phyloP scores from a whole-genome alignment of 73 alveolate species.

The Tetrahymena borealis region DNA sequence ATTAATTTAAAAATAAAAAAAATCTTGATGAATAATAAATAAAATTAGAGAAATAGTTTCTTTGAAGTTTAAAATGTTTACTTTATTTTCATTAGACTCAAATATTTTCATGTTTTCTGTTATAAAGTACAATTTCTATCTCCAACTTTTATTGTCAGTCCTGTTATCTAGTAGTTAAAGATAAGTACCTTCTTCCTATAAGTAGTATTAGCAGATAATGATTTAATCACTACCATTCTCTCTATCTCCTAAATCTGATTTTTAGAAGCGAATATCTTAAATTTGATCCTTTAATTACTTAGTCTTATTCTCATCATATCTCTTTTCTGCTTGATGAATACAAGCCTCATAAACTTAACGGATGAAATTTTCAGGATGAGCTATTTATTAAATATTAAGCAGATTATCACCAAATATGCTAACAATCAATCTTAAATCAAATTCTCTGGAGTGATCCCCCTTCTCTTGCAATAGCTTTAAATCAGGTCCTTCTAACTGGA shows the following conservation, averaged over 20 bases:
- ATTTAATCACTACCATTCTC: background rate
- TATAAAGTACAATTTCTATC: background rate
- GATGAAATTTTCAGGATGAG: background rate
- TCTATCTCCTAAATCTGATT: background rate
- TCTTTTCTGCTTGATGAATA: background rate
- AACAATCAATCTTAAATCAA: background rate
- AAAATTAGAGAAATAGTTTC: background rate
- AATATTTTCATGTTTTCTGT: background rate
- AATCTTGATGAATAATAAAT: too few relatives aligned
- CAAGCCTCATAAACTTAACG: background rate
- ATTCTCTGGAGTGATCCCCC: background rate
- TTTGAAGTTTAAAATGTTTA: background rate
- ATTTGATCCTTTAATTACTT: background rate
- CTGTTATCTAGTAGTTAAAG: background rate
- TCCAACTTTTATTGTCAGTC: background rate
- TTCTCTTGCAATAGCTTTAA: background rate
- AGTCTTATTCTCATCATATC: background rate
- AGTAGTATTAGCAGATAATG: background rate
- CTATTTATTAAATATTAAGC: background rate
- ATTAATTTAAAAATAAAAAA: background rate
- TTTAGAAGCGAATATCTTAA: background rate
- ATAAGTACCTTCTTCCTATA: background rate
- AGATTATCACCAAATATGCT: background rate
- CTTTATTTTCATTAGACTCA: background rate
- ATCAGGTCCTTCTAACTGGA: background rate